Base-by-base conservation (phyloP, 306 rosid species). In the Casuarina equisetifolia region DNA sequence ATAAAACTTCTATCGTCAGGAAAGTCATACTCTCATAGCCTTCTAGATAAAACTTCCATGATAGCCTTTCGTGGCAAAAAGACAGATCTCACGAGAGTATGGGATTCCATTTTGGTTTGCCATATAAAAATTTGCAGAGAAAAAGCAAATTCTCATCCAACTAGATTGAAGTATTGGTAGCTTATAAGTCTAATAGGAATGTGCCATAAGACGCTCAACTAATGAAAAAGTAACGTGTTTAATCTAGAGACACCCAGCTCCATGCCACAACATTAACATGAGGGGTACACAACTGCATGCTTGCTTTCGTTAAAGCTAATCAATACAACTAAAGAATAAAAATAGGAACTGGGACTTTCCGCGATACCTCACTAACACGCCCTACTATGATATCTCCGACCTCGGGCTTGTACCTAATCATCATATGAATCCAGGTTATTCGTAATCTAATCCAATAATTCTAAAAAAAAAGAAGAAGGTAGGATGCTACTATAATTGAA, bases 361-460 rank as follows among this genome's bases (percentile, higher is more conserved):
- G 39, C 6, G 78, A 55, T 83, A 89, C 98, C 99, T 92, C 97
- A 39, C 84, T 39, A 77, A 91, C 97, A 79, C 97, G 97, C 9
- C 99, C 96, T 12, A 92, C 85, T 52, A 92, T 74, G 32, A 92
- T 91, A 83, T 95, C 99, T 53, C 97, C 98, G 76, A 91, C 97
- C 83, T 95, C 98, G 0, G 98, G 97, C 80, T 95, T 95, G 82
- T 92, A 95, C 87, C 97, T 91, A 40, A 77, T 19, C 5, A 81
- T 57, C 67, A 45, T 55, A 20, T 11, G 17, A n/a, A 75, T 51
- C 58, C 73, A 38, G 76, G 72, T 19, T 75, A 68, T 51, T 16
- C 77, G 39, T 12, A 66, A 39, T 50, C 50, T 0, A 68, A 73
- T 1, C 49, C 16, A 68, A 73, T 1, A 58, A 67, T 3, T 46